Conservation (phyloP, 148 eudicot species). For the Fagopyrum tataricum region DNA sequence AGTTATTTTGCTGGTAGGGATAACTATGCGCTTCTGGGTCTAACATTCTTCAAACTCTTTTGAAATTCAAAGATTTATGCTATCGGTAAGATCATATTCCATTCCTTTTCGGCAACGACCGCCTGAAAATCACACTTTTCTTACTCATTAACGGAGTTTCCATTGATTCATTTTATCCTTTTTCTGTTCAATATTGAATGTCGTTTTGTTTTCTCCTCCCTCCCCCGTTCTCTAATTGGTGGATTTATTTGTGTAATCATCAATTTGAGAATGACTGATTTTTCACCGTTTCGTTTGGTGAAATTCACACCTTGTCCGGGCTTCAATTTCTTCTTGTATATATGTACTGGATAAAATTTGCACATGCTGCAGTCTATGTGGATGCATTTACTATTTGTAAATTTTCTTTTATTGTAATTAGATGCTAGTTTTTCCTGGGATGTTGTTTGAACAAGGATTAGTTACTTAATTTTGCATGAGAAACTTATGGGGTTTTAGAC, state of each 20-base stretch:
- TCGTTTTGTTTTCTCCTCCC: neutral
- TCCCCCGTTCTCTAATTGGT: neutral
- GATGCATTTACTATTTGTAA: neutral
- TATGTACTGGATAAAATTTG: neutral
- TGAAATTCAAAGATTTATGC: neutral
- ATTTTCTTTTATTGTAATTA: neutral
- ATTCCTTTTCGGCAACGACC: neutral
- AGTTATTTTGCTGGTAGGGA: neutral
- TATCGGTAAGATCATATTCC: neutral
- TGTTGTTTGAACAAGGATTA: neutral
- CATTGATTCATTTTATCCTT: neutral
- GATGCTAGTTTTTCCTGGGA: neutral
- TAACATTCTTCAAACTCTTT: neutral
- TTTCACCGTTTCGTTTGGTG: neutral
- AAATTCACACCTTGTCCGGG: neutral
- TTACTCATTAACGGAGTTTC: neutral
- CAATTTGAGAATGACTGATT: neutral
- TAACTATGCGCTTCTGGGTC: neutral
- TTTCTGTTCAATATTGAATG: neutral
- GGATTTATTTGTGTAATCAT: neutral
- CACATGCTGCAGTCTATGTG: neutral
- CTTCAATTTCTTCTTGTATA: neutral
- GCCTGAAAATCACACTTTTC: neutral
- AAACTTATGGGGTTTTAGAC: neutral
- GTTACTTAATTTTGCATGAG: neutral